These are phyloP conservation scores for Toxicodendron radicans DNA, from an alignment of 345 rosid genomes.

Conservation along the genomic window DNA sequence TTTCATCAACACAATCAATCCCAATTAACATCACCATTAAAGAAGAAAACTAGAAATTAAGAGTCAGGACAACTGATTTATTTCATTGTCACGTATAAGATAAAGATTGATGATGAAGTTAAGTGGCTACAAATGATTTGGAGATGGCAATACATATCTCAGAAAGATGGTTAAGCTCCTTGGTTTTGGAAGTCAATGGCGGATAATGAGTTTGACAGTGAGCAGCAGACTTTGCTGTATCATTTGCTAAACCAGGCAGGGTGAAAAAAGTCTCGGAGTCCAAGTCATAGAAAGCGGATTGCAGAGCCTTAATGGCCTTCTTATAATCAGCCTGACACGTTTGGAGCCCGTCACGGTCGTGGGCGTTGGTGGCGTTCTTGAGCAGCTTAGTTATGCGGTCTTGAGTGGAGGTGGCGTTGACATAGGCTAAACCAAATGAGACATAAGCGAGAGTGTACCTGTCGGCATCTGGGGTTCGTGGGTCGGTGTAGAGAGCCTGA, in stretches of 20 bases:
- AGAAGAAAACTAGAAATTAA: no score
- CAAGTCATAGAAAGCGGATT: conserved; percentile 19
- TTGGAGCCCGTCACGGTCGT: conserved; percentile 10
- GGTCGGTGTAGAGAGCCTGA: conserved; percentile 21
- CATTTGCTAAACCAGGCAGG: conserved; percentile 13
- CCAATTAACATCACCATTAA: no score
- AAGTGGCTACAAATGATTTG: not conserved
- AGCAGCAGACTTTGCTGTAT: not conserved
- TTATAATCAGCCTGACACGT: conserved; percentile 21
- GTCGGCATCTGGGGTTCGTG: conserved; percentile 14
- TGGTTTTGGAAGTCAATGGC: not conserved
- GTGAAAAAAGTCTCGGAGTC: conserved; percentile 20
- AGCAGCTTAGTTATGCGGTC: conserved; percentile 11
- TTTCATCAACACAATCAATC: no score
- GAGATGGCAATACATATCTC: conserved; percentile 20
- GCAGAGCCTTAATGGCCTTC: not conserved
- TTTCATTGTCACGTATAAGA: no score
- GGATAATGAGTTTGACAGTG: conserved; percentile 20
- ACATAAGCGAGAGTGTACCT: conserved; percentile 12
- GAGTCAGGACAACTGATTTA: no score
- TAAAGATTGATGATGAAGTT: no score
- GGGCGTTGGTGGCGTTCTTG: not conserved
- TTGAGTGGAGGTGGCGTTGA: conserved; percentile 19
- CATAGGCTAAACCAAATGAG: conserved; percentile 22
- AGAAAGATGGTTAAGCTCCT: conserved; percentile 4